A percentile compares a stretch with the other conserved stretches of the same genome.
phyloP scores from a whole-genome alignment of 129 eudicot species.

The Flaveria robusta region DNA sequence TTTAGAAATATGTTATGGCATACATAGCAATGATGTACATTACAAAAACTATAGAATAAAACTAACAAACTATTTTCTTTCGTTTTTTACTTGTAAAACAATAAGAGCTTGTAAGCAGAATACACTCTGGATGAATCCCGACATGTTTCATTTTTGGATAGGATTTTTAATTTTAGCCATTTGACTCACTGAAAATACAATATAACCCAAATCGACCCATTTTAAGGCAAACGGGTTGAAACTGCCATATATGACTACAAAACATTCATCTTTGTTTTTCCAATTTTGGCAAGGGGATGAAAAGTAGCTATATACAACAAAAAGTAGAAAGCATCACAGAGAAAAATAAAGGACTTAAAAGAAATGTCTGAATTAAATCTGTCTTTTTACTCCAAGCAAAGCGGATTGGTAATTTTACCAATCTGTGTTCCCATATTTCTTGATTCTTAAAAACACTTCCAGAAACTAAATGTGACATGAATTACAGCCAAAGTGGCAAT shows the following conservation, averaged over 20 bases:
- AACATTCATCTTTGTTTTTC: neutral
- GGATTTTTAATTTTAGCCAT: neutral
- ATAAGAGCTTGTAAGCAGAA: neutral
- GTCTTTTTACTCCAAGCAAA: slow-evolving; percentile 1
- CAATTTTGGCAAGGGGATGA: neutral
- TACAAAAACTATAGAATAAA: neutral
- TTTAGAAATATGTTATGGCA: neutral
- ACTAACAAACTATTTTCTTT: neutral
- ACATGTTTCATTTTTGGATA: no score
- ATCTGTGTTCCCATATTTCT: neutral
- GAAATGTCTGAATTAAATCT: neutral
- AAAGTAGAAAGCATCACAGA: neutral
- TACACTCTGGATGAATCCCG: neutral
- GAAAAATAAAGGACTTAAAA: neutral
- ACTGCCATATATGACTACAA: neutral
- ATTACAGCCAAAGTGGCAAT: neutral
- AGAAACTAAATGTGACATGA: slow-evolving; percentile 8
- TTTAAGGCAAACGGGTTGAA: neutral
- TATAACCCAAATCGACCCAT: neutral
- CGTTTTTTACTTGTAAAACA: no score
- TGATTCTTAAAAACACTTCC: neutral
- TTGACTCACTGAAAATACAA: neutral
- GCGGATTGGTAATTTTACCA: neutral
- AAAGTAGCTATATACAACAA: slow-evolving; percentile 4
- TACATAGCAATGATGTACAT: neutral